These are phyloP conservation scores for Yamadazyma dendronema DNA, from an alignment of 1,139 yeast genomes.

Conservation along the genomic window DNA sequence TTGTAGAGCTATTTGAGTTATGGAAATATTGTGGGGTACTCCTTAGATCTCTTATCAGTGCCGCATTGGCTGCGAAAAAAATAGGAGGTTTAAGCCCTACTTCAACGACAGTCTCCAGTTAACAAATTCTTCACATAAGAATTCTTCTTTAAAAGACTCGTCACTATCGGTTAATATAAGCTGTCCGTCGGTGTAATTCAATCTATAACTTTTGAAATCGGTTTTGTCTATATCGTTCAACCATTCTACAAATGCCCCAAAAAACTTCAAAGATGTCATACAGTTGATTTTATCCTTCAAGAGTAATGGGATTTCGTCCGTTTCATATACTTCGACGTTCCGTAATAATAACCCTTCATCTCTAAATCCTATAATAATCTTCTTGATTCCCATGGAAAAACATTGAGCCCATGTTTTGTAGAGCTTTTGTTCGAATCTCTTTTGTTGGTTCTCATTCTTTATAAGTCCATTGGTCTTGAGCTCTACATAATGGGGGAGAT, in stretches of 20 bases:
- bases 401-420: slow-evolving; percentile 92
- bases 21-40: too few species aligned
- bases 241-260: slow-evolving; percentile 85
- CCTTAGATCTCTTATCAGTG: too few species aligned
- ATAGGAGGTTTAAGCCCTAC: not conserved
- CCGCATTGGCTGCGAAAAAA: not conserved
- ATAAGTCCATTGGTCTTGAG: slow-evolving; percentile 70
- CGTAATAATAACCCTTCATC: slow-evolving; percentile 65
- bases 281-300: slow-evolving; percentile 65
- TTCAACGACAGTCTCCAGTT: slow-evolving; percentile 10
- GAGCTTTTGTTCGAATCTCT: slow-evolving; percentile 68
- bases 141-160: slow-evolving; percentile 13
- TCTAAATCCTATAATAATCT: slow-evolving; percentile 81
- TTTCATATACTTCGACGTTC: slow-evolving; percentile 70
- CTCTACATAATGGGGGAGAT: slow-evolving; percentile 77
- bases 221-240: slow-evolving; percentile 51
- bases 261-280: slow-evolving; percentile 77
- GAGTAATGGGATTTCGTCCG: slow-evolving; percentile 73
- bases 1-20: too few species aligned
- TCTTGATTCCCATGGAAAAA: slow-evolving; percentile 78
- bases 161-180: slow-evolving; percentile 9
- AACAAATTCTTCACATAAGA: slow-evolving; percentile 14
- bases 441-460: slow-evolving; percentile 49
- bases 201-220: slow-evolving; percentile 10
- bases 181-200: slow-evolving; percentile 10